Evolutionary conservation across 108 stramenopile species (phyloP).

Genomic region (Chaetoceros muelleri): DNA sequence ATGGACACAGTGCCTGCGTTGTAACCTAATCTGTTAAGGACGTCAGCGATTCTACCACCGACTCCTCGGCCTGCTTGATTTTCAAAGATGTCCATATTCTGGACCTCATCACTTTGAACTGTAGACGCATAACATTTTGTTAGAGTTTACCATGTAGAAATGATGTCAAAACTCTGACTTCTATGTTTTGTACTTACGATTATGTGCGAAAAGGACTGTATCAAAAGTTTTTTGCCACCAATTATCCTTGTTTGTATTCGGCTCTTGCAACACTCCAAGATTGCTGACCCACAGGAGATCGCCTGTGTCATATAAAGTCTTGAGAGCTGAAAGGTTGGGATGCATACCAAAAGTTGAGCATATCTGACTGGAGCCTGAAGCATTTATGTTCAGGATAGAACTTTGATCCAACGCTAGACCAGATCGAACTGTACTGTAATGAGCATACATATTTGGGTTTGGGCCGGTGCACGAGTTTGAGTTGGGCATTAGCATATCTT

Average conservation of each 20-base stretch:
- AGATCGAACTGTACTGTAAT: neutral
- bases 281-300: constrained; percentile 31
- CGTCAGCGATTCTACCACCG: constrained; percentile 25
- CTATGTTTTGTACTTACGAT: too few species aligned
- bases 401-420: neutral
- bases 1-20: neutral
- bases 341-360: constrained; percentile 39
- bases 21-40: constrained; percentile 3
- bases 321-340: constrained; percentile 13
- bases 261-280: constrained; percentile 25
- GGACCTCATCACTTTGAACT: neutral
- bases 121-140: neutral
- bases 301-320: constrained; percentile 30
- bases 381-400: constrained; percentile 24
- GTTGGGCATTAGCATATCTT: neutral
- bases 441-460: neutral
- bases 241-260: constrained; percentile 7
- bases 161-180: too few species aligned
- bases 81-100: neutral
- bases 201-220: neutral
- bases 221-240: neutral
- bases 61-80: constrained; percentile 15
- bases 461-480: neutral
- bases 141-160: neutral
- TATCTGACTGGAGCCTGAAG: constrained; percentile 18